Evolutionary conservation across 345 rosid genomes (phyloP), one percentile per base, ranked within the genome.

Genomic region (Streptanthus diversifolius): DNA sequence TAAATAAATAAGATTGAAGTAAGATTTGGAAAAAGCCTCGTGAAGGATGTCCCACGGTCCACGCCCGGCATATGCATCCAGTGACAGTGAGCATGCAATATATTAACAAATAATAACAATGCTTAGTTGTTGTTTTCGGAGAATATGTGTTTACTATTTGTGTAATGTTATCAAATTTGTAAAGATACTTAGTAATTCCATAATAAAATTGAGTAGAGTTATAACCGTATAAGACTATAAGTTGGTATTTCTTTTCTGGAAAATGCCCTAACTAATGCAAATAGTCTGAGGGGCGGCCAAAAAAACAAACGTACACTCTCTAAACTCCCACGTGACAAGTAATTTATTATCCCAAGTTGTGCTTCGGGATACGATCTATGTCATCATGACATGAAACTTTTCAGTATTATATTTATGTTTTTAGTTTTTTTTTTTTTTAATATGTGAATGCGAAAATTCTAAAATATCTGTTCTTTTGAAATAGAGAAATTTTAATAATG

Each of bases 41-140:
- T 70, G 71, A 76, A 70, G 37, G 71, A 54, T 56, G 71, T 52
- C 74, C 70, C 71, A 75, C 48, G 63, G 74, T 70, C 66, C 80
- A 76, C 71, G 67, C 71, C 75, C 29, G 60, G 52, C 80, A 75
- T 41, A 51, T 68, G 36, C 58, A 24, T 44, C 47, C 7, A 60
- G 58, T 33, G 58, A 60, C 71, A 63, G 67, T 55, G 62, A 70
- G 76, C 67, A 76, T 70, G 80, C 54, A 63, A 70, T 55, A 0
- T 25, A 25, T 54, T 62, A 53, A 12, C 27, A 61, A 35, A 2
- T 30, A 19, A 51, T 1, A 49, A 27, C 19, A 17, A 7, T 36
- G 12, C 21, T 25, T 44, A 55, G 29, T 9, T 47, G 25, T 63
- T 63, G 37, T 18, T 25, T 54, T 37, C 19, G 4, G 52, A n/a